Percentiles rank a stretch among this genome's conserved stretches.
phyloP scores from a whole-genome alignment of 1,284 basidiomycete genomes.

The Rhodotorula sp. region DNA sequence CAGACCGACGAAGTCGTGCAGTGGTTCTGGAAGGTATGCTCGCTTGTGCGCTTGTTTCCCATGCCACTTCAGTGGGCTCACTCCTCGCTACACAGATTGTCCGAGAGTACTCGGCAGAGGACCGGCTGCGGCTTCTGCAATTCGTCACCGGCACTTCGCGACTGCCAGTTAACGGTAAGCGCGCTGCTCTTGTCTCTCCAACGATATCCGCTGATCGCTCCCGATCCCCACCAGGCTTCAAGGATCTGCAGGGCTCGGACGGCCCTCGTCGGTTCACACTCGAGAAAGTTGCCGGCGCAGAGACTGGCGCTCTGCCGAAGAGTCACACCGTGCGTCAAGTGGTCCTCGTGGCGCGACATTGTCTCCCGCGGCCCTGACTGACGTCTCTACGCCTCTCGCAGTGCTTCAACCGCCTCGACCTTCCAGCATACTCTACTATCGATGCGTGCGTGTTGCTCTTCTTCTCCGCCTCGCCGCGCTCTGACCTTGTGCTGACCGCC shows the following conservation, averaged over 20 bases:
- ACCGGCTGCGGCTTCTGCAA: constrained; percentile 88
- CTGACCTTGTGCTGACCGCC: not conserved
- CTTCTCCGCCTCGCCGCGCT: not conserved
- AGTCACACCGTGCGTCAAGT: constrained; percentile 59
- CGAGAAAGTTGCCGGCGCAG: constrained; percentile 70
- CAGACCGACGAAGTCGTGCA: constrained; percentile 67
- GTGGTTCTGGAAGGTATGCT: constrained; percentile 89
- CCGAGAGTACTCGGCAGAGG: constrained; percentile 2
- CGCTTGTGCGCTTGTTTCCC: not conserved
- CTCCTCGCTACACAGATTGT: not conserved
- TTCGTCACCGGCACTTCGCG: constrained; percentile 97
- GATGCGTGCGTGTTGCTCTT: not conserved
- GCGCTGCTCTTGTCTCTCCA: too few relatives aligned
- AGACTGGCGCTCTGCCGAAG: constrained; percentile 78
- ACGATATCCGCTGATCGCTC: too few relatives aligned
- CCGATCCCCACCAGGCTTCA: constrained; percentile 58
- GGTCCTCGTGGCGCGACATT: not conserved
- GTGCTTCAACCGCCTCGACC: constrained; percentile 65
- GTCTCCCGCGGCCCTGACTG: not conserved
- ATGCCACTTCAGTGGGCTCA: too few relatives aligned
- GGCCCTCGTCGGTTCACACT: constrained; percentile 85
- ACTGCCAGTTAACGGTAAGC: constrained; percentile 86
- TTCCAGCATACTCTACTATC: constrained; percentile 80
- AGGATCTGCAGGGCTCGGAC: constrained; percentile 95
- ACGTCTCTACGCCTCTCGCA: not conserved